These are phyloP conservation scores for Neonectria ditissima DNA, from an alignment of 2,329 filamentous ascomycete species.

Conservation along the genomic window DNA sequence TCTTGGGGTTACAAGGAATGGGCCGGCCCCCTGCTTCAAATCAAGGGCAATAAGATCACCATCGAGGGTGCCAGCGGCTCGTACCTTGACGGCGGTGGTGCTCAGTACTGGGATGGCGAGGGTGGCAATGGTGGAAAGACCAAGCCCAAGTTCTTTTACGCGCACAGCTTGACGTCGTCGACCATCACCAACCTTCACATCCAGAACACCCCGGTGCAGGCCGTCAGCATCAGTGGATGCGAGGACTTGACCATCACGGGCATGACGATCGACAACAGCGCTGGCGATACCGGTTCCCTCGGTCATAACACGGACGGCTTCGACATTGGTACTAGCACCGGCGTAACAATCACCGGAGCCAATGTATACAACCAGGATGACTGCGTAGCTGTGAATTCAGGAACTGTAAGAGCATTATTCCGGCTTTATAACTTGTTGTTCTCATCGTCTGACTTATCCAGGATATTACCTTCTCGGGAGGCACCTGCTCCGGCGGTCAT, in stretches of 20 bases:
- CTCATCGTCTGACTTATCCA: not conserved
- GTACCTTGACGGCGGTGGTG: not conserved
- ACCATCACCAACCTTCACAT: constrained; percentile 5
- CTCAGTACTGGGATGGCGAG: constrained; percentile 5
- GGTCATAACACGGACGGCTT: constrained; percentile 2
- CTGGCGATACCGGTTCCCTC: not conserved
- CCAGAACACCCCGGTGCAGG: not conserved
- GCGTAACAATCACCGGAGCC: not conserved
- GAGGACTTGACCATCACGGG: not conserved
- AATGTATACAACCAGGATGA: constrained; percentile 4
- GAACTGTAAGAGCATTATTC: not conserved
- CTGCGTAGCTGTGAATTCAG: not conserved
- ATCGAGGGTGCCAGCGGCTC: no score
- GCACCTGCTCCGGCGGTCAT: not conserved
- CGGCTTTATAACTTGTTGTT: not conserved
- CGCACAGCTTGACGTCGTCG: not conserved
- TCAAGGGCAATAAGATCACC: no score
- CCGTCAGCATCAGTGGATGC: not conserved
- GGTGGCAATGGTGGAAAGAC: not conserved
- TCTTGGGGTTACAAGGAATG: no score
- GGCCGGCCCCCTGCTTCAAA: no score
- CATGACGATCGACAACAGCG: constrained; percentile 2
- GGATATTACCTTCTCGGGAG: not conserved
- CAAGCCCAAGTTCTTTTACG: no score
- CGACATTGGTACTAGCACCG: not conserved